Percentiles rank a stretch among this genome's conserved stretches.
phyloP scores from a whole-genome alignment of 2,329 filamentous ascomycete species.

The Sarocladiaceae sp. region DNA sequence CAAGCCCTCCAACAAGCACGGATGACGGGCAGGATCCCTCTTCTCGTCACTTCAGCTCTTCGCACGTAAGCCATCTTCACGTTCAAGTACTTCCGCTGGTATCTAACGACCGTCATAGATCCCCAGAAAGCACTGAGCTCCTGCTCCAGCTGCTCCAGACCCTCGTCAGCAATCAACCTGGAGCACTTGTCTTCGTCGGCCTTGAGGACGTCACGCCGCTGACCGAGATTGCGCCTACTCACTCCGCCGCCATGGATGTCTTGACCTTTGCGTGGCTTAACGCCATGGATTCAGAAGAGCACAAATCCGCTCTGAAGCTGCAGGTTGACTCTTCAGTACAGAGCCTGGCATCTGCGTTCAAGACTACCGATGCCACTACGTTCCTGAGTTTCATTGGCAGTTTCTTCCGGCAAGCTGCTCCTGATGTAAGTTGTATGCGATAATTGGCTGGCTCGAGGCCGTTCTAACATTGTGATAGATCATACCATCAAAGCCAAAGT shows the following conservation, averaged over 20 bases:
- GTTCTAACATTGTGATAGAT: conserved; percentile 28
- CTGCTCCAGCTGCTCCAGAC: conserved; percentile 52
- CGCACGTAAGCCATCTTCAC: conserved; percentile 40
- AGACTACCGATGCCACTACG: conserved; percentile 53
- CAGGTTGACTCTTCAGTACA: conserved; percentile 43
- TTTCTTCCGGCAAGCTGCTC: conserved; percentile 42
- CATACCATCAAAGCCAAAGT: conserved; percentile 42
- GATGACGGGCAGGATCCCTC: conserved; percentile 46
- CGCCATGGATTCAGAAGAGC: conserved; percentile 27
- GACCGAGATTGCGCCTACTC: conserved; percentile 48
- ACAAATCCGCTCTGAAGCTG: conserved; percentile 22
- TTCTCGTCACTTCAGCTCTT: conserved; percentile 45
- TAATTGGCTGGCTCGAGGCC: not conserved
- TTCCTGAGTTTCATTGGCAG: conserved; percentile 50
- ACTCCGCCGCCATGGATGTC: conserved; percentile 49
- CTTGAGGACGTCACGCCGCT: conserved; percentile 48
- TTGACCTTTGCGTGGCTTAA: conserved; percentile 52
- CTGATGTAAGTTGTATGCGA: conserved; percentile 32
- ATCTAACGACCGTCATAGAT: conserved; percentile 27
- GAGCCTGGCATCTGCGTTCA: conserved; percentile 46
- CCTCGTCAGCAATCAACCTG: conserved; percentile 45
- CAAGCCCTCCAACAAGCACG: conserved; percentile 35
- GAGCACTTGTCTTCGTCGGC: conserved; percentile 40
- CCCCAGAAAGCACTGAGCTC: conserved; percentile 43
- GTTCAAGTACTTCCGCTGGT: not conserved